phyloP scores from a whole-genome alignment of 225 moss, liverwort and hornwort genomes.

The Pleurozium schreberi region DNA sequence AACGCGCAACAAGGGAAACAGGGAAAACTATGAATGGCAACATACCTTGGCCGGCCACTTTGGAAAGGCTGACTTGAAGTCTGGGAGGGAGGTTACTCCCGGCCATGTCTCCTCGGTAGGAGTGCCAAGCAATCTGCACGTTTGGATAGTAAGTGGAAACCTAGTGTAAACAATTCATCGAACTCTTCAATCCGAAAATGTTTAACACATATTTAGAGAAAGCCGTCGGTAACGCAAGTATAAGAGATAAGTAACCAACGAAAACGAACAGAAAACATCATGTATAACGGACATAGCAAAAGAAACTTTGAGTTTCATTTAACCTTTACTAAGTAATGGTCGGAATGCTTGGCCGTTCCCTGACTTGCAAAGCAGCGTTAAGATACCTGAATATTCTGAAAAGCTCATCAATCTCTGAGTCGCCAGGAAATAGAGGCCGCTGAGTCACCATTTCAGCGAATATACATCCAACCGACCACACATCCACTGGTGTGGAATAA shows the following conservation, averaged over 20 bases:
- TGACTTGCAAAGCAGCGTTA: neutral
- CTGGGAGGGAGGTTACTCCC: slow-evolving; percentile 46
- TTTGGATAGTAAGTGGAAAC: neutral
- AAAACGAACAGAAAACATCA: neutral
- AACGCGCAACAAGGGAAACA: neutral
- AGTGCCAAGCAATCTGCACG: slow-evolving; percentile 32
- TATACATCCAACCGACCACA: slow-evolving; percentile 95
- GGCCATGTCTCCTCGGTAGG: slow-evolving; percentile 55
- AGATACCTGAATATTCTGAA: slow-evolving; percentile 90
- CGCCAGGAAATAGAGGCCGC: slow-evolving; percentile 81
- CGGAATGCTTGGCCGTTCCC: neutral
- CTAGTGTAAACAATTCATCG: neutral
- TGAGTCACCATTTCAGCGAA: slow-evolving; percentile 98
- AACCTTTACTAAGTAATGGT: neutral
- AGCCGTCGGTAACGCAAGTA: neutral
- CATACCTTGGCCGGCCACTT: slow-evolving; percentile 49
- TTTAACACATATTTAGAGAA: neutral
- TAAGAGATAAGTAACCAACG: neutral
- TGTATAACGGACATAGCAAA: neutral
- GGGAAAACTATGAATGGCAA: neutral
- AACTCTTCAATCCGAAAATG: neutral
- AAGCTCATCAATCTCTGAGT: slow-evolving; percentile 90
- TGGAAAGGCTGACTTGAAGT: slow-evolving; percentile 51
- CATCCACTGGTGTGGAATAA: slow-evolving; percentile 90
- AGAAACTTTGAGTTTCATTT: neutral